Evolutionary conservation across 768 basidiomycete species (phyloP).

Genomic region (Naganishia friedmannii): DNA sequence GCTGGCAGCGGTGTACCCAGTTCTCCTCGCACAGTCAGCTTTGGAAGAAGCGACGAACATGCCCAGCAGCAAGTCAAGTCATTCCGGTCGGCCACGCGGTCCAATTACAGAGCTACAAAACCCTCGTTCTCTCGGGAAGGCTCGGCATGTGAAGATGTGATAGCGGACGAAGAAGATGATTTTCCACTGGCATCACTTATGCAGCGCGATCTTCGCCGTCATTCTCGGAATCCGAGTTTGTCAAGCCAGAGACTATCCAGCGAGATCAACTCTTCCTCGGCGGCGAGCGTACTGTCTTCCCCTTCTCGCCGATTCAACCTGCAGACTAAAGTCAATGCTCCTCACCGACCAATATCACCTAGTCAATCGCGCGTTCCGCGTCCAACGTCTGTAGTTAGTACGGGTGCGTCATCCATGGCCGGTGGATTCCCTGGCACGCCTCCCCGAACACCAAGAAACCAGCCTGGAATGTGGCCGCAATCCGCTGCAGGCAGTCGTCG

Average conservation of each 20-base stretch:
- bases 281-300: background rate
- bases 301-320: background rate
- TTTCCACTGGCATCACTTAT: background rate
- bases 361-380: background rate
- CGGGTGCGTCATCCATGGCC: background rate
- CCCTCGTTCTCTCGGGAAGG: conserved; percentile 18
- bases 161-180: background rate
- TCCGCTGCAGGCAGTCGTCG: conserved; percentile 21
- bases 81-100: conserved; percentile 2
- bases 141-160: background rate
- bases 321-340: background rate
- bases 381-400: background rate
- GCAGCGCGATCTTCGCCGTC: background rate
- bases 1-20: background rate
- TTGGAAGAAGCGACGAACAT: conserved; percentile 13
- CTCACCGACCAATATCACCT: background rate
- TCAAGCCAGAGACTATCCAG: conserved; percentile 1
- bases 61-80: conserved; percentile 20
- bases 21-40: conserved; percentile 14
- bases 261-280: background rate
- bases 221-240: background rate
- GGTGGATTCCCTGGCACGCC: conserved; percentile 7
- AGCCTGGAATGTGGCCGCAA: conserved; percentile 1
- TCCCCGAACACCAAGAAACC: conserved; percentile 10
- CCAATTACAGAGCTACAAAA: background rate